phyloP scores from a whole-genome alignment of 306 rosid genomes.

The Neltuma alba region DNA sequence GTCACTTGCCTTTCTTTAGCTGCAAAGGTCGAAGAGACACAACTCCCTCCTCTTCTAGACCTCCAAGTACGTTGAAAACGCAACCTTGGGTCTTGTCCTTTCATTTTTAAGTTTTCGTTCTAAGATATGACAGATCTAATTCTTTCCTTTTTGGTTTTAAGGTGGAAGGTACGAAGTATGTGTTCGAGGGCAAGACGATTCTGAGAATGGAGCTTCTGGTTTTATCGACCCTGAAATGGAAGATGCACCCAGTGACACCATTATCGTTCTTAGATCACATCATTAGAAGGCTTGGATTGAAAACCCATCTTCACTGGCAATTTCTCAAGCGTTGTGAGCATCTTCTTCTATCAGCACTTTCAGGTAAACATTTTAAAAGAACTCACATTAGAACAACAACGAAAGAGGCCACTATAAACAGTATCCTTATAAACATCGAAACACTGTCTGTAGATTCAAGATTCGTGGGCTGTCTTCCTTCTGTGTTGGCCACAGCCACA shows the following conservation, averaged over 20 bases:
- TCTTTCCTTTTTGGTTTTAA: conserved; percentile 25
- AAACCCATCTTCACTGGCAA: conserved; percentile 66
- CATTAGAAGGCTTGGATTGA: conserved; percentile 75
- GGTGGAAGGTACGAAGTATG: conserved; percentile 65
- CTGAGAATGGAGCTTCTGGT: conserved; percentile 92
- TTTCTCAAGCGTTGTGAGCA: conserved; percentile 75
- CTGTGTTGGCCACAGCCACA: conserved; percentile 91
- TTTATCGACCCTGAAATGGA: conserved; percentile 80
- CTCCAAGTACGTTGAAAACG: conserved; percentile 66
- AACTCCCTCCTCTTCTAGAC: conserved; percentile 86
- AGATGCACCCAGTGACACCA: conserved; percentile 96
- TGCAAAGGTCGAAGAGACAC: conserved; percentile 92
- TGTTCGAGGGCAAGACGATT: conserved; percentile 81
- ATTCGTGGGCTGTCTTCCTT: conserved; percentile 75
- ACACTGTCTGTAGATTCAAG: conserved; percentile 60
- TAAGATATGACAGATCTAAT: conserved; percentile 12
- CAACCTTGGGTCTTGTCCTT: background rate
- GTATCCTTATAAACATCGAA: background rate
- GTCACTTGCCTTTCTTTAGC: conserved; percentile 93
- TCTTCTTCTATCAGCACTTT: conserved; percentile 70
- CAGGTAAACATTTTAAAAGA: conserved; percentile 46
- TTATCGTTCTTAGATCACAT: conserved; percentile 81
- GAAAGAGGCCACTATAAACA: background rate
- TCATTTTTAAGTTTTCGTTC: background rate
- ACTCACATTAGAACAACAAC: background rate